Conservation (phyloP, 139 green algal species). For the Closterium sp. region DNA sequence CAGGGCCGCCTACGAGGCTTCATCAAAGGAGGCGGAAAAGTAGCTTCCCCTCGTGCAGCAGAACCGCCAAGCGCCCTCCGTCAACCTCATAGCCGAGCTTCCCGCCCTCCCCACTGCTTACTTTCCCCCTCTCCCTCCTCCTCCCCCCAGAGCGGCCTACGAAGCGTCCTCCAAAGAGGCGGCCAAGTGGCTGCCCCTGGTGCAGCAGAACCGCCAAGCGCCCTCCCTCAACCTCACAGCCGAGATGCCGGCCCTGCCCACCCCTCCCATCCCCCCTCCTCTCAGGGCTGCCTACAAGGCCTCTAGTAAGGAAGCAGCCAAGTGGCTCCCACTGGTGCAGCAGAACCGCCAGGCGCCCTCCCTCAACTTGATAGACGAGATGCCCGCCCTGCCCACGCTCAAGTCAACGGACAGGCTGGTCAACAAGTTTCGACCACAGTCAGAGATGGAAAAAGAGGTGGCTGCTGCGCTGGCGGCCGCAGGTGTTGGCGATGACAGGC, state of each 20-base stretch:
- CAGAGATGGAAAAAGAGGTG: conserved; percentile 81
- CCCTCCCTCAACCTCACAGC: conserved; percentile 56
- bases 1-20: no score
- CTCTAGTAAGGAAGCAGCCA: conserved; percentile 75
- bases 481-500: conserved; percentile 57
- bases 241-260: no score
- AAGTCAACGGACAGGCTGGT: conserved; percentile 54
- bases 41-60: no score
- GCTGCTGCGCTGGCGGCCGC: conserved; percentile 68
- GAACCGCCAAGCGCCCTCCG: no score
- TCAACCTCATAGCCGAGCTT: no score
- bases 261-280: conserved; percentile 54
- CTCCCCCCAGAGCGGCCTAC: conserved; percentile 84
- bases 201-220: conserved; percentile 91
- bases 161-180: conserved; percentile 77
- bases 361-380: conserved; percentile 56
- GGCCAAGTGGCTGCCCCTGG: conserved; percentile 82
- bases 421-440: conserved; percentile 61
- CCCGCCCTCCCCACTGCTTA: no score
- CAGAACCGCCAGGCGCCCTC: conserved; percentile 88
- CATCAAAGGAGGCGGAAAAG: no score
- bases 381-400: background rate
- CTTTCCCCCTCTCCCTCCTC: conserved; percentile 10
- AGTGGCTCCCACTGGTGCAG: conserved; percentile 91
- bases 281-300: conserved; percentile 84